phyloP scores from a whole-genome alignment of 345 rosid species.

The Hibiscus tridactylites region DNA sequence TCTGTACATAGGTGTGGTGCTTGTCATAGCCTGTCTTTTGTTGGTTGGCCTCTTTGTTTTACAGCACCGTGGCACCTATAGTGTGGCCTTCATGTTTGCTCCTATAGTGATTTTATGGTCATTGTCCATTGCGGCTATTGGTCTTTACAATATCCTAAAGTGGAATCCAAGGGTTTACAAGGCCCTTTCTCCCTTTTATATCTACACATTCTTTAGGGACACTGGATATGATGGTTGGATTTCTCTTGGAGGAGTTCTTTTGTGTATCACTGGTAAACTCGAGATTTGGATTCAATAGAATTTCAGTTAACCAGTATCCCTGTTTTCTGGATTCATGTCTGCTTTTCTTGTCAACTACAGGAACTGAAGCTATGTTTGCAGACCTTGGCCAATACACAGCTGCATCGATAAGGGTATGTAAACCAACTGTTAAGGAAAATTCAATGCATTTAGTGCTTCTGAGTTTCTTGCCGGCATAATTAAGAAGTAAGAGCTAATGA shows the following conservation, averaged over 20 bases:
- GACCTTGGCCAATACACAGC: conserved; percentile 72
- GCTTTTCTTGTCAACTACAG: conserved; percentile 37
- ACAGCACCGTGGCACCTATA: conserved; percentile 79
- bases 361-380: conserved; percentile 76
- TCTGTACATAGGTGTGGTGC: conserved; percentile 52
- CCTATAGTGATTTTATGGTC: conserved; percentile 78
- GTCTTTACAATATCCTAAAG: conserved; percentile 60
- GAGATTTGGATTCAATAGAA: conserved; percentile 4
- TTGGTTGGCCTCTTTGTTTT: conserved; percentile 82
- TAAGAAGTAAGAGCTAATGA: neutral
- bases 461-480: neutral
- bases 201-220: conserved; percentile 51
- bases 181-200: conserved; percentile 82
- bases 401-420: conserved; percentile 67
- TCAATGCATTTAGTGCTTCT: conserved; percentile 2
- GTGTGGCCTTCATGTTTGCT: conserved; percentile 63
- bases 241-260: conserved; percentile 73
- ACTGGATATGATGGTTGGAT: conserved; percentile 82
- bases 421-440: neutral
- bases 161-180: conserved; percentile 74
- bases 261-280: conserved; percentile 71
- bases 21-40: conserved; percentile 49
- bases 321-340: conserved; percentile 12
- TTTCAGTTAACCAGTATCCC: conserved; percentile 3
- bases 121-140: conserved; percentile 51